Conservation (phyloP, 2,329 filamentous ascomycete species). For the Ascochyta fabae region DNA sequence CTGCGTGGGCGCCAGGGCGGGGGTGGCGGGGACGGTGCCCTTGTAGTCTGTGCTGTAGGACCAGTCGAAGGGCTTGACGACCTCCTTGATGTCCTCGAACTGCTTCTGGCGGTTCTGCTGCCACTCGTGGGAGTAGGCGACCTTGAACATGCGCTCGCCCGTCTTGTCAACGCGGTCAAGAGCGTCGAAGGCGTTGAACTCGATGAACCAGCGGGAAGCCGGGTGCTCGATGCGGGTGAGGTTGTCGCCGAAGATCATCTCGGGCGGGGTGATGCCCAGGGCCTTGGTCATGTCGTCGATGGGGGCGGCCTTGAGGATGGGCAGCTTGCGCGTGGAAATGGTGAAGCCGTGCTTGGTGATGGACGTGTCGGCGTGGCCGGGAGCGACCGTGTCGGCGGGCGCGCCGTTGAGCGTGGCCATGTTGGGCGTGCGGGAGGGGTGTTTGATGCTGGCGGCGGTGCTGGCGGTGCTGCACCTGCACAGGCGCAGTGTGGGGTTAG, state of each 20-base stretch:
- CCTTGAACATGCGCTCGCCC: conserved; percentile 86
- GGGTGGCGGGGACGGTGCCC: conserved; percentile 64
- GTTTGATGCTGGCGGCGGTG: not conserved
- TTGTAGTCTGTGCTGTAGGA: conserved; percentile 90
- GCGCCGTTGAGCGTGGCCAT: conserved; percentile 43
- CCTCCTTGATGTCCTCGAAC: conserved; percentile 85
- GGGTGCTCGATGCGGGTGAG: conserved; percentile 75
- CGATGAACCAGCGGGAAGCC: conserved; percentile 77
- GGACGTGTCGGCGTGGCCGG: conserved; percentile 43
- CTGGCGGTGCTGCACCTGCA: not conserved
- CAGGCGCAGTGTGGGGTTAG: conserved; percentile 11
- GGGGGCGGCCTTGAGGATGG: conserved; percentile 88
- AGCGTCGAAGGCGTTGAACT: conserved; percentile 85
- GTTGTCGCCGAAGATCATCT: conserved; percentile 99
- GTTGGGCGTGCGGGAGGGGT: not conserved
- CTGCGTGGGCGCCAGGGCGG: conserved; percentile 53
- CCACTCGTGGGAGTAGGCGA: conserved; percentile 92
- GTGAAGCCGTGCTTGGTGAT: conserved; percentile 63
- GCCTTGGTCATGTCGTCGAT: conserved; percentile 84
- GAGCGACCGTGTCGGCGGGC: conserved; percentile 42
- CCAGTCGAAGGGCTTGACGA: conserved; percentile 98
- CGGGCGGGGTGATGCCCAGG: conserved; percentile 85
- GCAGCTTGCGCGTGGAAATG: conserved; percentile 85
- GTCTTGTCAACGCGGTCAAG: conserved; percentile 95
- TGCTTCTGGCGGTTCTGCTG: conserved; percentile 76